Base-by-base conservation (phyloP, 371 early-diverging fungal species). In the Apophysomyces ossiformis region DNA sequence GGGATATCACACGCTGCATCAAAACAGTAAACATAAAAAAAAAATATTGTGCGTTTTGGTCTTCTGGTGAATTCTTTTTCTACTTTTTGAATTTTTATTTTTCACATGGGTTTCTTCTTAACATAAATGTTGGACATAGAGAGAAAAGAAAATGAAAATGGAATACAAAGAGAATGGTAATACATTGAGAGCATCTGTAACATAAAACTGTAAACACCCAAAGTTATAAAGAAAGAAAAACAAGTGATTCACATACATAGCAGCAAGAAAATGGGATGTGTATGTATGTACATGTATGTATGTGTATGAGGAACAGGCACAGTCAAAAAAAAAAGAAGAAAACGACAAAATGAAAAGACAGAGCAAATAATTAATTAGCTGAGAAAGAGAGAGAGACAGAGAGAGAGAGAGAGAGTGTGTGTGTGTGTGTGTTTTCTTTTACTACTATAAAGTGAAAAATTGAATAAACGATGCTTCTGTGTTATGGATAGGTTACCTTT, bases 21-120 rank as follows among this genome's bases (percentile, higher is more conserved):
- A 0, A 50, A 8, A n/a, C 32, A 26, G 32, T 26, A 26, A 26
- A 26, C 32, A 26, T 26, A 50, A 11, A 16, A 18, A 47, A 47
- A n/a, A 46, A n/a, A n/a, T n/a, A 1, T 50, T 50, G 54, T 50
- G 21, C 21, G 54, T 16, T 7, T 50, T 26, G 32, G 32, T 26
- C 32, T 26, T 26, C 1, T 26, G 32, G 1, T 26, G 32, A 26
- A 26, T 26, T 2, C 32, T 1, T 26, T 26, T 26, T 26, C 32
- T 26, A 3, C 32, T 26, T 26, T 26, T 26, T 26, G 32, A 45
- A 50, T 18, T 47, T 46, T 47, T n/a, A 47, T 16, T 50, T 50
- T 50, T 50, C 54, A 50, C 54, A 50, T 50, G 54, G 54, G 54
- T 50, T 50, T 50, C 21, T 50, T 50, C 21, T 50, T 50, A 50